Base-by-base conservation (phyloP, 345 rosid genomes). In the Syzygium aqueum region DNA sequence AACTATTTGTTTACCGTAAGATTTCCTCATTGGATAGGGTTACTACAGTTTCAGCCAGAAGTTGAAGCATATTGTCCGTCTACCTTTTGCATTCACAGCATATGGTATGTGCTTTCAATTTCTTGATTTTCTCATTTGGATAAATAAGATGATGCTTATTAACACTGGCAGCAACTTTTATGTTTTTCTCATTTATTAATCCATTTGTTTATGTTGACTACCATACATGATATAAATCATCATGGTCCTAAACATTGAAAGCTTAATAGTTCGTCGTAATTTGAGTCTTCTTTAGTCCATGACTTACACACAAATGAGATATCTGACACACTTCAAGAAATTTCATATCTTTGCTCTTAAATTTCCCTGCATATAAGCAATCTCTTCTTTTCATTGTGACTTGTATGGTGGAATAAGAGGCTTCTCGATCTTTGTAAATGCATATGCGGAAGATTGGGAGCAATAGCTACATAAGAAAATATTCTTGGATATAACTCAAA, bases 31-130 rank as follows among this genome's bases (percentile, higher is more conserved):
- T 86, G 67, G 52, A 91, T 86, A 97, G 98, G 99, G 99, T 85
- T 97, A 97, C 89, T 97, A 97, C 90, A 96, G 97, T 93, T 96
- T 96, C 94, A 97, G 99, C 91, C 97, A 96, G 93, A 97, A 97
- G 92, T 90, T 97, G 93, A 97, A 97, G 96, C 97, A 97, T 90
- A 89, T 97, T 88, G 99, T 96, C 87, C 97, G 98, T 67, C 92
- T 96, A 51, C 97, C 98, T 52, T 97, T 97, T 91, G 97, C 99
- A 80, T 92, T 96, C 73, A 91, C 96, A 87, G 94, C 98, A 37
- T 97, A 97, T 90, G 99, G 99, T 96, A 90, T 40, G 84, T 84
- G 53, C 22, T 57, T 77, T 57, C 51, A 11, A 85, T 49, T 33
- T 50, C 51, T 53, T 57, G 25, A 33, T 77, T 77, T 88, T 57